Conservation (phyloP, 441 rosid genomes). For the Metrosideros polymorpha region DNA sequence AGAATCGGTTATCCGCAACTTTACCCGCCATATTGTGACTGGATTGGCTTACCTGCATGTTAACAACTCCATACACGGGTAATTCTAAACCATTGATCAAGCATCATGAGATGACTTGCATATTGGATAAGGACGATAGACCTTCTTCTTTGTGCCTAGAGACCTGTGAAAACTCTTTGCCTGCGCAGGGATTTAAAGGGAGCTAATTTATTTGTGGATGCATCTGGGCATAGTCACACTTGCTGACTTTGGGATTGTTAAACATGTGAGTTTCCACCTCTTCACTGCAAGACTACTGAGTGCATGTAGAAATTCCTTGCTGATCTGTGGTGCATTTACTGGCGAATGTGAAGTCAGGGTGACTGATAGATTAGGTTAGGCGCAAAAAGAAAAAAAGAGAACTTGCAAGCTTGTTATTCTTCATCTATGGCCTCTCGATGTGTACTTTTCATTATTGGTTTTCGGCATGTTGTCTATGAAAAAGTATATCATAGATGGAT, state of each 20-base stretch:
- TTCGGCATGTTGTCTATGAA: not conserved
- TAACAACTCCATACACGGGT: conserved; percentile 77
- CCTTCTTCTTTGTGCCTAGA: not conserved
- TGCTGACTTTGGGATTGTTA: conserved; percentile 94
- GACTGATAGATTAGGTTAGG: not conserved
- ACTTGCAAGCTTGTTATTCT: not conserved
- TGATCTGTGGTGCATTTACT: not conserved
- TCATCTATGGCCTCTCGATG: not conserved
- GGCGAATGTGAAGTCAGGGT: not conserved
- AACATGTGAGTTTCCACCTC: conserved; percentile 50
- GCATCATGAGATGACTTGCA: not conserved
- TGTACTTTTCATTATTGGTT: not conserved
- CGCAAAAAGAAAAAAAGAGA: not conserved
- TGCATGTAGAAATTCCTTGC: not conserved
- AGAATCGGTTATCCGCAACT: conserved; percentile 66
- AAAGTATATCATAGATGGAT: not conserved
- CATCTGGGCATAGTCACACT: conserved; percentile 92
- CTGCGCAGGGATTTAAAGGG: too few relatives aligned
- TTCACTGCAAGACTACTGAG: not conserved
- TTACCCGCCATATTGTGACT: conserved; percentile 75
- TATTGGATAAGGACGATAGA: not conserved
- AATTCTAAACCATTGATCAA: not conserved
- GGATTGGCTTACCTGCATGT: conserved; percentile 78
- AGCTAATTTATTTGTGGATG: too few relatives aligned
- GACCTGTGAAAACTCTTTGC: not conserved